Conservation (phyloP, 1,139 yeast genomes). For the Suzukiozyma palmioleophila region DNA sequence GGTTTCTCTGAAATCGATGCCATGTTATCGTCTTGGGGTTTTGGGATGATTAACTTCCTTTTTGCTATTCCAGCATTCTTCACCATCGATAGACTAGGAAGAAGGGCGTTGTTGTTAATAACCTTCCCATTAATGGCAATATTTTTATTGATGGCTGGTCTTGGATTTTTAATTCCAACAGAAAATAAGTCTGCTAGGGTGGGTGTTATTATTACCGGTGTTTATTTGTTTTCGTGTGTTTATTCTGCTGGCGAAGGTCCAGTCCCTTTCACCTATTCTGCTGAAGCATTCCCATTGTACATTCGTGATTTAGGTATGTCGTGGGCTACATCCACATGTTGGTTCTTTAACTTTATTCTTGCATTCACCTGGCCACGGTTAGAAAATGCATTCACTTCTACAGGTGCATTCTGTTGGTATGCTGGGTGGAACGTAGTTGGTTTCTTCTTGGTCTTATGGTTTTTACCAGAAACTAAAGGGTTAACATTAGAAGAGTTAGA, state of each 20-base stretch:
- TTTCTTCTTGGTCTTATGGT: conserved; percentile 61
- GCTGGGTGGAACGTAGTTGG: conserved; percentile 86
- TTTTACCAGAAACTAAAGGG: conserved; percentile 67
- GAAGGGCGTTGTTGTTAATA: conserved; percentile 62
- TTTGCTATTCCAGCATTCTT: conserved; percentile 83
- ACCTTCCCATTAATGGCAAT: conserved; percentile 75
- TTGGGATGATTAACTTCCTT: conserved; percentile 74
- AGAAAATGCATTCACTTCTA: conserved; percentile 59
- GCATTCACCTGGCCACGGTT: conserved; percentile 83
- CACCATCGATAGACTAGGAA: conserved; percentile 76
- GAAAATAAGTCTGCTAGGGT: conserved; percentile 43
- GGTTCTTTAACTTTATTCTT: conserved; percentile 80
- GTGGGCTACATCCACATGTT: conserved; percentile 76
- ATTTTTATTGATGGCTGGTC: conserved; percentile 68
- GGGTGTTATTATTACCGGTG: conserved; percentile 66
- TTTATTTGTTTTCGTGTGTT: conserved; percentile 67
- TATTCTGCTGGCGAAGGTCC: conserved; percentile 90
- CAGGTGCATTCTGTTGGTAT: conserved; percentile 87
- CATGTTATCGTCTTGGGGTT: conserved; percentile 79
- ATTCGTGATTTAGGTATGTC: conserved; percentile 86
- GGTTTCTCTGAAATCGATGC: conserved; percentile 61
- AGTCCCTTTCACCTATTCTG: conserved; percentile 85
- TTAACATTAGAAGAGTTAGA: conserved; percentile 70
- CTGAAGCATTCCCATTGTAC: conserved; percentile 78
- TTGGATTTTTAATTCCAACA: conserved; percentile 63